Evolutionary conservation across 805 yeast species (phyloP), one percentile per base, ranked within the genome.

Genomic region (Starmerella apicola): DNA sequence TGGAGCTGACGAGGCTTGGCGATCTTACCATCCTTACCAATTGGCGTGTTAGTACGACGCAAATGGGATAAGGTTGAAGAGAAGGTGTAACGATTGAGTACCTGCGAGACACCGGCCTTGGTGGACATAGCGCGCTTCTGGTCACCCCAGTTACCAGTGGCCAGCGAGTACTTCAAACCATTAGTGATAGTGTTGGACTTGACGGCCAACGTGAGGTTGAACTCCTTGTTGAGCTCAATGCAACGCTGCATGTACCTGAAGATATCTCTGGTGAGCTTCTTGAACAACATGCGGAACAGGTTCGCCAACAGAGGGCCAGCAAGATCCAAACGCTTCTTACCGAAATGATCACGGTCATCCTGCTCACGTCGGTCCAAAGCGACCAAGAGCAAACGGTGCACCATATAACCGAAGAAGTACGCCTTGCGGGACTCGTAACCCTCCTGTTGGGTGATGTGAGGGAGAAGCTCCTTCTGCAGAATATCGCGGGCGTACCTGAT

Each of bases 71-170:
- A 69, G 2, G 99, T 91, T n/a, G 98, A 91, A 2, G 97, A 84
- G 62, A 91, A 91, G 5, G 99, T 91, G 65, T 91, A 91, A 67
- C 99, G 76, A 63, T 91, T 91, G 63, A 91, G 72, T 51, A 91
- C 98, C 69, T 91, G 98, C 21, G 97, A 88, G 34, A 93, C 99
- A 74, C 99, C 99, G 5, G 98, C 99, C 62, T 95, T 79, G 16
- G 96, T 78, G 46, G 91, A 78, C 98, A 91, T 91, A 12, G 97
- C 96, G 63, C 91, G 91, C 78, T 86, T 88, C 62, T 91, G 99
- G 64, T 91, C 99, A 68, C 99, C 98, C 99, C 99, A 91, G 67
- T 91, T 91, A 71, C 99, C 99, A 13, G 99, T 91, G 39, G 99
- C 99, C 57, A 91, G 71, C 29, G 98, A 91, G 64, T 91, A 91